Percentiles rank a stretch among this genome's conserved stretches.
These are phyloP conservation scores for Mariannaea elegans DNA, from an alignment of 2,329 filamentous ascomycete genomes.

Conservation along the genomic window DNA sequence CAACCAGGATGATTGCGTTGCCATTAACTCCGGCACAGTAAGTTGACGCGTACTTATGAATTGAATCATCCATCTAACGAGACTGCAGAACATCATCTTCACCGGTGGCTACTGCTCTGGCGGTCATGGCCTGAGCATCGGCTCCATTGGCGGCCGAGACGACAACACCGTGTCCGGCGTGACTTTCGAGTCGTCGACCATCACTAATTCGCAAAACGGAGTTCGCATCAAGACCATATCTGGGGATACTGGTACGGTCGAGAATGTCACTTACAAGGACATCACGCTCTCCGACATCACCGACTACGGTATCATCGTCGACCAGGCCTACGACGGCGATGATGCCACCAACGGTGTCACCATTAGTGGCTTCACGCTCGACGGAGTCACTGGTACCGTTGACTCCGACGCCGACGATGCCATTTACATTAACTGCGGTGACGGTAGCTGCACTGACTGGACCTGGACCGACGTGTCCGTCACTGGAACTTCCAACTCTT, in stretches of 20 bases:
- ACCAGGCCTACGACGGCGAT: slow-evolving; percentile 22
- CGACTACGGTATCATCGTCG: slow-evolving; percentile 19
- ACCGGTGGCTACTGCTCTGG: slow-evolving; percentile 18
- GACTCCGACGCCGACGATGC: slow-evolving; percentile 18
- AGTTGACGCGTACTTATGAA: no score
- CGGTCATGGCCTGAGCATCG: slow-evolving; percentile 18
- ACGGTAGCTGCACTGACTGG: slow-evolving; percentile 22
- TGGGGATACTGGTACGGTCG: slow-evolving; percentile 4
- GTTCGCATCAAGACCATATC: slow-evolving; percentile 20
- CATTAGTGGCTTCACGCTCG: slow-evolving; percentile 12
- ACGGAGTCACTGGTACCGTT: slow-evolving; percentile 12
- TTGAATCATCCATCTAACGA: neutral
- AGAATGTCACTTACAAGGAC: slow-evolving; percentile 20
- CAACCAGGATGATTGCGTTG: slow-evolving; percentile 20
- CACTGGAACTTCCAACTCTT: slow-evolving; percentile 12
- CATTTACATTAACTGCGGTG: slow-evolving; percentile 19
- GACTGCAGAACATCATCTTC: slow-evolving; percentile 13
- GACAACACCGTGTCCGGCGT: slow-evolving; percentile 19
- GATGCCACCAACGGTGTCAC: slow-evolving; percentile 18
- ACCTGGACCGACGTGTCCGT: slow-evolving; percentile 19
- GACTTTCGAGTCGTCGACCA: slow-evolving; percentile 13
- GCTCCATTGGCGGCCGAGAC: slow-evolving; percentile 18
- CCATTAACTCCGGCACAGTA: slow-evolving; percentile 18
- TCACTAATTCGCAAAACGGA: slow-evolving; percentile 15
- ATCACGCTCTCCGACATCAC: slow-evolving; percentile 16